Base-by-base conservation (phyloP, 768 basidiomycete genomes). In the Psilocybe azurescens region DNA sequence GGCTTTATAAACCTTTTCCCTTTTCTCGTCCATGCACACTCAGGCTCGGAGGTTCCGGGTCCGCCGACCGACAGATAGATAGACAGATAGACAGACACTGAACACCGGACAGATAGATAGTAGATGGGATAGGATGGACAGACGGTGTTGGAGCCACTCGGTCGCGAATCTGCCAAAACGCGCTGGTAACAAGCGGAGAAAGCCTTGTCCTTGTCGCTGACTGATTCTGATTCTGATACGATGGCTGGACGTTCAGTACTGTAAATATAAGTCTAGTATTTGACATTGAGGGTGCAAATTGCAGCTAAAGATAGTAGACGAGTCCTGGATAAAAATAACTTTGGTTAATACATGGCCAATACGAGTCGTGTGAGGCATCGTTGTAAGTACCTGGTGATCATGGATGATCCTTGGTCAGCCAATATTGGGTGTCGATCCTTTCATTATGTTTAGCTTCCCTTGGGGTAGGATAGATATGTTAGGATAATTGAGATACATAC, bases 1-100 rank as follows among this genome's bases (percentile, higher is more conserved):
- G 13, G 30, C 44, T 24, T 61, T 61, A 49, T 61, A 61, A 39
- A 39, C 33, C 28, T 30, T 61, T 61, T n/a, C 6, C 53, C 18
- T 39, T 8, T 14, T 39, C 38, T 14, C 38, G 14, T 11, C 5
- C 41, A 4, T 44, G 41, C 11, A 13, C 11, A 44, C 0, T 24
- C 24, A 24, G 24, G 14, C 41, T 20, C 60, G 55, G 54, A 18
- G 14, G 13, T 50, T 33, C 56, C 56, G 61, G 48, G 47, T 36
- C 53, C 53, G 59, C 32, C 30, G 59, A 47, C 59, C 54, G 33
- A 36, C 33, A 36, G 33, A 5, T 5, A 44, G 41, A 44, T n/a
- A 2, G 7, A 44, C 41, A 13, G 41, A 44, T 16, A 13, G 41
- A 16, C 38, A 39, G 38, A 14, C 38, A 39, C 38, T 39, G 24